Conservation (phyloP, 1,284 basidiomycete species). For the Porogramme epimiltina region DNA sequence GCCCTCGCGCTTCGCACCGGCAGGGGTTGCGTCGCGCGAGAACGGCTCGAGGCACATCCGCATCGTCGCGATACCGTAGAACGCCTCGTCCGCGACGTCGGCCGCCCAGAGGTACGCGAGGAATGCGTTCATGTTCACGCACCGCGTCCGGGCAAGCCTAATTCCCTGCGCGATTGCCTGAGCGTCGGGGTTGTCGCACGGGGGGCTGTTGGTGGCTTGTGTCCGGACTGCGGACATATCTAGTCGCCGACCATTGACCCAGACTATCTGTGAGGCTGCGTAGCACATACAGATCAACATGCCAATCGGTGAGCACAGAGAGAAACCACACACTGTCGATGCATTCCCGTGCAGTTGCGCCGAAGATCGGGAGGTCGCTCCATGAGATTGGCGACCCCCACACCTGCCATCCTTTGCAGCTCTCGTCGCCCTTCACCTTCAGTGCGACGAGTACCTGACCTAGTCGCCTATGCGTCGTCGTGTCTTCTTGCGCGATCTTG, state of each 20-base stretch:
- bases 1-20: neutral
- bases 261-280: too few species aligned
- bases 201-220: neutral
- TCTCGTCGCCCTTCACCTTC: conserved; percentile 6
- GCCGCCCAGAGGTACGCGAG: conserved; percentile 14
- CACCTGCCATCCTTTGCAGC: conserved; percentile 11
- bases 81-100: conserved; percentile 9
- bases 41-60: conserved; percentile 12
- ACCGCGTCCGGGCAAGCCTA: conserved; percentile 1
- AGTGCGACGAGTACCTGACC: conserved; percentile 8
- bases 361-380: conserved; percentile 13
- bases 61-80: conserved; percentile 14
- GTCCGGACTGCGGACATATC: neutral
- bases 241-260: too few species aligned
- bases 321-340: conserved; percentile 11
- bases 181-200: neutral
- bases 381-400: conserved; percentile 11
- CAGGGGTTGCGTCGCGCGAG: conserved; percentile 1
- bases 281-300: too few species aligned
- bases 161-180: neutral
- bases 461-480: conserved; percentile 8
- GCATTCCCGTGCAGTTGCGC: conserved; percentile 8
- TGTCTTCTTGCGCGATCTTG: conserved; percentile 1
- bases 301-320: too few species aligned
- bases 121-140: conserved; percentile 16